Percentiles rank a stretch among this genome's conserved stretches.
Evolutionary conservation across 768 basidiomycete genomes (phyloP).

Genomic region (Hebeloma cylindrosporum): DNA sequence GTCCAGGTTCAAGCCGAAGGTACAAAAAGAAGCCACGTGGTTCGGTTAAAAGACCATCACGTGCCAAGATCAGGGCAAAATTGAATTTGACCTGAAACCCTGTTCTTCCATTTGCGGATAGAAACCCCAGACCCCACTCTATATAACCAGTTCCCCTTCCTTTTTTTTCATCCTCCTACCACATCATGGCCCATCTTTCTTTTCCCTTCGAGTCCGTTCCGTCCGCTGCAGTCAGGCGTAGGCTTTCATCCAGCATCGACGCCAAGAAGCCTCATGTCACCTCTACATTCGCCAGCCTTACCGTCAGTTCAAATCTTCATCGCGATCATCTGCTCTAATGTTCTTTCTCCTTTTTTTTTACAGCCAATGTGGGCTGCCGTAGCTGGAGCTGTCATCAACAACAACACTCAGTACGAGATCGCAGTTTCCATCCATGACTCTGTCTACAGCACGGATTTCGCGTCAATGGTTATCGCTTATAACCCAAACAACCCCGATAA

Average conservation of each 20-base stretch:
- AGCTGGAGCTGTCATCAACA: slow-evolving; percentile 60
- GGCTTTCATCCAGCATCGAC: slow-evolving; percentile 60
- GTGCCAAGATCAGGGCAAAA: slow-evolving; percentile 8
- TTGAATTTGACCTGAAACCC: slow-evolving; percentile 7
- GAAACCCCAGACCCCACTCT: slow-evolving; percentile 20
- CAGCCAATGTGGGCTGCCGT: slow-evolving; percentile 91
- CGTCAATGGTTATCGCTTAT: slow-evolving; percentile 57
- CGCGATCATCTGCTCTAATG: slow-evolving; percentile 14
- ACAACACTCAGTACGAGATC: slow-evolving; percentile 63
- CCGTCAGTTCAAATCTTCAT: slow-evolving; percentile 47
- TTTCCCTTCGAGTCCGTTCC: slow-evolving; percentile 60
- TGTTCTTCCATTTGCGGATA: slow-evolving; percentile 24
- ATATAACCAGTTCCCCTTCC: slow-evolving; percentile 28
- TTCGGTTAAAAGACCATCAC: neutral
- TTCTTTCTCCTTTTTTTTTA: slow-evolving; percentile 20
- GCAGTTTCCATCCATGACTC: slow-evolving; percentile 83
- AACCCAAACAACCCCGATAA: slow-evolving; percentile 48
- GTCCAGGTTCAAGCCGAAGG: too few relatives aligned
- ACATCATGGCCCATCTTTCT: slow-evolving; percentile 50
- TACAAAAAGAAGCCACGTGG: neutral
- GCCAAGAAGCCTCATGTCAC: slow-evolving; percentile 53
- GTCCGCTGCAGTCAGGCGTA: slow-evolving; percentile 62
- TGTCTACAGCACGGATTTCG: slow-evolving; percentile 80
- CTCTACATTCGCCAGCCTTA: slow-evolving; percentile 60
- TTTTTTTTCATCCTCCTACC: slow-evolving; percentile 25